These are phyloP conservation scores for Torrubiellomyces zombiae DNA, from an alignment of 2,329 filamentous ascomycete genomes.

Conservation along the genomic window DNA sequence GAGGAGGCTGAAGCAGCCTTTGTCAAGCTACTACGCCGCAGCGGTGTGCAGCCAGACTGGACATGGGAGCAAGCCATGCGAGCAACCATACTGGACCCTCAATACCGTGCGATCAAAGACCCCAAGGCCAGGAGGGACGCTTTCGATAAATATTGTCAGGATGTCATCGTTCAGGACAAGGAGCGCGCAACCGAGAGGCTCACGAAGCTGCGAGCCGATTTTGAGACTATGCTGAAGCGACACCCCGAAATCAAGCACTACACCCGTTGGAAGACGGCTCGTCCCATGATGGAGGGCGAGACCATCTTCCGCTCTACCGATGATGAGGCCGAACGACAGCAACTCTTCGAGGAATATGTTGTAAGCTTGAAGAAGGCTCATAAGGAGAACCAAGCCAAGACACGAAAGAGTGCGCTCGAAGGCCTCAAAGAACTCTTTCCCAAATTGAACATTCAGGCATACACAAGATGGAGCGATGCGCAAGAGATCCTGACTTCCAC, in stretches of 20 bases:
- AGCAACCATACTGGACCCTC: constrained; percentile 72
- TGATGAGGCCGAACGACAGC: constrained; percentile 71
- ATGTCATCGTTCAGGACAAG: constrained; percentile 83
- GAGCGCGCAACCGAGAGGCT: constrained; percentile 86
- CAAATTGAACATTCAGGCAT: constrained; percentile 71
- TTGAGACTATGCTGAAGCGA: constrained; percentile 86
- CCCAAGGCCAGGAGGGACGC: constrained; percentile 78
- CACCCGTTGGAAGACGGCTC: constrained; percentile 91
- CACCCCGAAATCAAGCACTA: constrained; percentile 96
- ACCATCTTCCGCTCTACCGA: constrained; percentile 87
- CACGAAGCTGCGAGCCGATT: constrained; percentile 82
- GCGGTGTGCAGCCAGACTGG: constrained; percentile 81
- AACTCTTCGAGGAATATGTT: constrained; percentile 89
- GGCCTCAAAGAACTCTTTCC: constrained; percentile 65
- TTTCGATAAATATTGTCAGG: constrained; percentile 88
- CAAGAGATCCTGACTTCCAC: constrained; percentile 64
- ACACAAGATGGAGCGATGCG: constrained; percentile 87
- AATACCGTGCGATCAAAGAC: constrained; percentile 85
- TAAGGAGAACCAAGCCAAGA: constrained; percentile 53
- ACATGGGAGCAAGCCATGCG: constrained; percentile 82
- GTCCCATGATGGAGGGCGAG: constrained; percentile 86
- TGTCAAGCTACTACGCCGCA: constrained; percentile 71
- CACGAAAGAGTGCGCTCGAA: constrained; percentile 68
- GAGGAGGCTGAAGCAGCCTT: constrained; percentile 92
- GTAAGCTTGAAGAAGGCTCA: constrained; percentile 67